These are phyloP conservation scores for Jaenimonas drosophilae DNA, from an alignment of 208 protist species.

Conservation along the genomic window DNA sequence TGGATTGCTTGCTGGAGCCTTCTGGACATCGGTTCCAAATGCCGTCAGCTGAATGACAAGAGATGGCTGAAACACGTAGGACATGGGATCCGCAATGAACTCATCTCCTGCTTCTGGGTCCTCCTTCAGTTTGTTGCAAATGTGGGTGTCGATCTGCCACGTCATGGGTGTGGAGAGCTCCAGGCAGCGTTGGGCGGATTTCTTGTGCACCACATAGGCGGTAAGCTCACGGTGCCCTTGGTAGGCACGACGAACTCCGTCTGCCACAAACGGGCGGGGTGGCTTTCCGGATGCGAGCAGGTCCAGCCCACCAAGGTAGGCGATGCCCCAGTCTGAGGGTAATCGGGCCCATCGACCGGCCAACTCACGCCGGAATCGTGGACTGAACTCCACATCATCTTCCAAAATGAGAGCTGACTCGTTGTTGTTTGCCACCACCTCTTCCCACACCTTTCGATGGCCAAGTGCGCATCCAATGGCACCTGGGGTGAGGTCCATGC, in stretches of 20 bases:
- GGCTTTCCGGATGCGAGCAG: constrained; percentile 71
- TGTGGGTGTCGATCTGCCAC: constrained; percentile 90
- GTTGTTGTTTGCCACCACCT: constrained; percentile 25
- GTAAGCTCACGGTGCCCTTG: constrained; percentile 85
- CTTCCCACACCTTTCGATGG: constrained; percentile 76
- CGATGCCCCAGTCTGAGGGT: constrained; percentile 82
- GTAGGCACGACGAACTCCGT: constrained; percentile 73
- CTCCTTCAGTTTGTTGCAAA: constrained; percentile 53
- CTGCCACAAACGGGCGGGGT: constrained; percentile 71
- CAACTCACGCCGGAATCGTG: constrained; percentile 48
- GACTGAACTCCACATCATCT: constrained; percentile 87
- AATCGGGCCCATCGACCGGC: constrained; percentile 38
- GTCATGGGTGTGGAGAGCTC: constrained; percentile 78
- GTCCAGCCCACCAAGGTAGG: constrained; percentile 84
- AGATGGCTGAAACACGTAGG: constrained; percentile 84
- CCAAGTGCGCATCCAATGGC: constrained; percentile 83
- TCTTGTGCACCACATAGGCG: constrained; percentile 71
- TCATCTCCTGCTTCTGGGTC: constrained; percentile 47
- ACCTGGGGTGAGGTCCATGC: constrained; percentile 85
- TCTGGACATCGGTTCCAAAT: constrained; percentile 88
- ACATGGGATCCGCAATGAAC: constrained; percentile 82
- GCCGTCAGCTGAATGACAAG: constrained; percentile 81
- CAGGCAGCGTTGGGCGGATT: constrained; percentile 63
- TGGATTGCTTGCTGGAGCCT: constrained; percentile 50
- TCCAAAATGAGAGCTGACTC: constrained; percentile 70